Percentiles rank a stretch among this genome's conserved stretches.
These are phyloP conservation scores for Stephanodiscus triporus DNA, from an alignment of 108 stramenopile genomes.

Conservation along the genomic window DNA sequence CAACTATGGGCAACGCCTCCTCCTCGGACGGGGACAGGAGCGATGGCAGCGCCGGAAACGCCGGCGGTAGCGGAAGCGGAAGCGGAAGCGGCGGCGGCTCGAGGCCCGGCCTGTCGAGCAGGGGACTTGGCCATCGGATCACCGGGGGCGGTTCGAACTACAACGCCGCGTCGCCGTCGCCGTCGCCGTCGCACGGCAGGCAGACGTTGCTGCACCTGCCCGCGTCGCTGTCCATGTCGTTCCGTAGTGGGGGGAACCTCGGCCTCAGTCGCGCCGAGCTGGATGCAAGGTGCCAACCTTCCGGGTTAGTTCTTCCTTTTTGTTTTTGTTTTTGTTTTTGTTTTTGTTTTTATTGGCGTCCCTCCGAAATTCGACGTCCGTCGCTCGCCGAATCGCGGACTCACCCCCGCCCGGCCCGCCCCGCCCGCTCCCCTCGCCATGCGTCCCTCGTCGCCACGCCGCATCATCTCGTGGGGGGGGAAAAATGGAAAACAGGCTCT, in stretches of 20 bases:
- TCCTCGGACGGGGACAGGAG: conserved; percentile 19
- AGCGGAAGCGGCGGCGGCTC: conserved; percentile 2
- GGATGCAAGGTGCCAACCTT: conserved; percentile 71
- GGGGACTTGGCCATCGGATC: conserved; percentile 11
- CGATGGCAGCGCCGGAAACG: not conserved
- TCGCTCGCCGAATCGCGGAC: not conserved
- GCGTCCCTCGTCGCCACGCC: not conserved
- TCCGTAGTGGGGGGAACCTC: conserved; percentile 46
- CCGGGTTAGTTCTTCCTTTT: conserved; percentile 61
- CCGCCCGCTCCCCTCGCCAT: conserved; percentile 19
- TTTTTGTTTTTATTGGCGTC: too few species aligned
- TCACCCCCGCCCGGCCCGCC: not conserved
- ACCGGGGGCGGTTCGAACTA: conserved; percentile 19
- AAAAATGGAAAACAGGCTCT: conserved; percentile 45
- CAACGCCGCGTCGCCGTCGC: conserved; percentile 1
- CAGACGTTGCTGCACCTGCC: not conserved
- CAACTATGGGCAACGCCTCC: conserved; percentile 41
- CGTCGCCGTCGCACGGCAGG: not conserved
- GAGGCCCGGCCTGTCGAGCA: not conserved
- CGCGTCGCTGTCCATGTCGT: conserved; percentile 17
- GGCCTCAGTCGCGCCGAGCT: conserved; percentile 65
- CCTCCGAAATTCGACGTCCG: not conserved
- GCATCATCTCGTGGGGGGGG: too few species aligned
- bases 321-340: not conserved
- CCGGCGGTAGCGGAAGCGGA: not conserved